Base-by-base conservation (phyloP, 2,329 filamentous ascomycete species). In the Chlorencoelia australis region DNA sequence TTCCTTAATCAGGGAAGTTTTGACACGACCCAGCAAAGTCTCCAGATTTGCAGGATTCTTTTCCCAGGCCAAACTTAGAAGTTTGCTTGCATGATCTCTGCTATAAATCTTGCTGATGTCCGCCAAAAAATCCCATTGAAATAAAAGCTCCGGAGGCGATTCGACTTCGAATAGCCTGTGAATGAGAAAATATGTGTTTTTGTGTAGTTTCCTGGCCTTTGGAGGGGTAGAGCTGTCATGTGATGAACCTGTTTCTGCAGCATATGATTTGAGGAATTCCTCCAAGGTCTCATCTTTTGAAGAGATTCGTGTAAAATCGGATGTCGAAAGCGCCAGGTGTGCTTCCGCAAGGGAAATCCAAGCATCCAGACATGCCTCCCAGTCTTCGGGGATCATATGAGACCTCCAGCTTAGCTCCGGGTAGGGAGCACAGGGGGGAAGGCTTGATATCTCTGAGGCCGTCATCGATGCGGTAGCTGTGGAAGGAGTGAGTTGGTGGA, bases 391-490 rank as follows among this genome's bases (percentile, higher is more conserved):
- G 25, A 69, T 66, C 41, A 94, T 71, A 47, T 71, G 71, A 47
- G 72, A 70, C 52, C 77, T 76, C 64, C 86, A 76, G 37, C 66
- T 64, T 21, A 72, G 63, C 43, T 79, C 71, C 13, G 88, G 89
- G 50, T 91, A 87, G 14, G 82, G 73, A 39, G 82, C 86, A 59
- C 95, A 69, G 21, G 78, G 70, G 27, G 86, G 86, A 32, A 88
- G 62, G 36, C 62, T 54, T 22, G 39, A 15, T 18, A 21, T 24
- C 18, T 27, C 30, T 18, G 38, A 37, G 18, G 39, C 19, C 38
- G 36, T 44, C 33, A 30, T 15, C 24, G 10, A 24, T 9, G 29
- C 29, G 19, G 31, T n/a, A 3, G 16, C 13, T 16, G 15, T 27
- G 21, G 7, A 13, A 22, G 9, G 25, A 7, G n/a, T 3, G 22